A percentile compares a stretch with the other conserved stretches of the same genome.
These are phyloP conservation scores for Fusarium subtropicale DNA, from an alignment of 2,329 filamentous ascomycete genomes.

Conservation along the genomic window DNA sequence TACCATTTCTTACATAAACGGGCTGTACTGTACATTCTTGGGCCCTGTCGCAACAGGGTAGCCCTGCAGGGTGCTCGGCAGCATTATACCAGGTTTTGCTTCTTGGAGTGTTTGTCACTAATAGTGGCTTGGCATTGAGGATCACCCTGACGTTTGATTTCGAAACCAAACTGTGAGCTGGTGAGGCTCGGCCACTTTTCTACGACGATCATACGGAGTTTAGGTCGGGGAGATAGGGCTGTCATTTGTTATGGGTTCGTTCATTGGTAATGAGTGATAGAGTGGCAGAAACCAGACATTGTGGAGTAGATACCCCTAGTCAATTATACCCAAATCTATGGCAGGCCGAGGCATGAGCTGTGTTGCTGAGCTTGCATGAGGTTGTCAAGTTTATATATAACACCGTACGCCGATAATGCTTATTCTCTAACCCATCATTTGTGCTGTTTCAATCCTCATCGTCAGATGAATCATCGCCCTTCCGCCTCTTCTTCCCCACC, in stretches of 20 bases:
- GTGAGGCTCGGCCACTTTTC: background rate
- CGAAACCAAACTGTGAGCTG: slow-evolving; percentile 3
- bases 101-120: background rate
- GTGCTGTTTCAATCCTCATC: slow-evolving; percentile 45
- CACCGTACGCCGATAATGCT: slow-evolving; percentile 29
- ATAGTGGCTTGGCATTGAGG: slow-evolving; percentile 27
- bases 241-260: background rate
- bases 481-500: slow-evolving; percentile 47
- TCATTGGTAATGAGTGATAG: background rate
- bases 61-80: slow-evolving; percentile 8
- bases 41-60: slow-evolving; percentile 9
- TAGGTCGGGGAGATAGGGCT: background rate
- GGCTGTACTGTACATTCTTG: slow-evolving; percentile 20
- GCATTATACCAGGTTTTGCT: slow-evolving; percentile 11
- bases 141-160: slow-evolving; percentile 2
- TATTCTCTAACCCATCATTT: background rate
- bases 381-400: background rate
- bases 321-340: slow-evolving; percentile 4
- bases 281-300: background rate
- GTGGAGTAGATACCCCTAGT: slow-evolving; percentile 14
- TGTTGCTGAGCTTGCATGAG: background rate
- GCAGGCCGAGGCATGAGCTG: background rate
- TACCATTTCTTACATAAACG: slow-evolving; percentile 40
- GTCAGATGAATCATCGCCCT: slow-evolving; percentile 51
- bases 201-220: background rate